Conservation (phyloP, 129 eudicot genomes). For the Lonicera japonica region DNA sequence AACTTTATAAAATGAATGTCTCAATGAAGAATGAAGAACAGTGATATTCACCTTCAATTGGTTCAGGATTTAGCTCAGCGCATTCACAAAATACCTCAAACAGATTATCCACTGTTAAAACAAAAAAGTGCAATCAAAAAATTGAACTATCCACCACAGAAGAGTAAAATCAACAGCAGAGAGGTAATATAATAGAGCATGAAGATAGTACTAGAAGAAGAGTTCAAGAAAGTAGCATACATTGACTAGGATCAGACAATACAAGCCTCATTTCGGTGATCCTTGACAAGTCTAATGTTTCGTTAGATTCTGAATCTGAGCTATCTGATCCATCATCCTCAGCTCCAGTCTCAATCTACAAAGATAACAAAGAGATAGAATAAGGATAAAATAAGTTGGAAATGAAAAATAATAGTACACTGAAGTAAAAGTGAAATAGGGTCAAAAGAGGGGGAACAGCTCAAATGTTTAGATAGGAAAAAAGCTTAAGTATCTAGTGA, state of each 20-base stretch:
- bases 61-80: conserved; percentile 91
- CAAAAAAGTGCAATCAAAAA: not conserved
- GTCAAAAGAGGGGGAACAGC: not conserved
- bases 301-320: conserved; percentile 56
- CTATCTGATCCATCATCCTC: conserved; percentile 62
- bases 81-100: conserved; percentile 84
- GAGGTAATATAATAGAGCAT: not conserved
- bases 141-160: not conserved
- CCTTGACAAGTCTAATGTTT: conserved; percentile 45
- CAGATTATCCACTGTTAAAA: conserved; percentile 64
- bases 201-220: not conserved
- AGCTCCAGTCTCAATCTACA: conserved; percentile 68
- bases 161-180: not conserved
- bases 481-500: too few relatives aligned
- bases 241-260: conserved; percentile 75
- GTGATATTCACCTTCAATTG: conserved; percentile 51
- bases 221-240: conserved; percentile 25
- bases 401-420: not conserved
- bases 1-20: not conserved
- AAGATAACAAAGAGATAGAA: conserved; percentile 6
- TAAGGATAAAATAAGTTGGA: not conserved
- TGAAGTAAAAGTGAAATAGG: not conserved
- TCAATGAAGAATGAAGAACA: not conserved
- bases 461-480: too few relatives aligned
- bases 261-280: conserved; percentile 85